Percentiles rank a stretch among this genome's conserved stretches.
phyloP scores from a whole-genome alignment of 2,329 filamentous ascomycete genomes.

The Exophiala calicioides region DNA sequence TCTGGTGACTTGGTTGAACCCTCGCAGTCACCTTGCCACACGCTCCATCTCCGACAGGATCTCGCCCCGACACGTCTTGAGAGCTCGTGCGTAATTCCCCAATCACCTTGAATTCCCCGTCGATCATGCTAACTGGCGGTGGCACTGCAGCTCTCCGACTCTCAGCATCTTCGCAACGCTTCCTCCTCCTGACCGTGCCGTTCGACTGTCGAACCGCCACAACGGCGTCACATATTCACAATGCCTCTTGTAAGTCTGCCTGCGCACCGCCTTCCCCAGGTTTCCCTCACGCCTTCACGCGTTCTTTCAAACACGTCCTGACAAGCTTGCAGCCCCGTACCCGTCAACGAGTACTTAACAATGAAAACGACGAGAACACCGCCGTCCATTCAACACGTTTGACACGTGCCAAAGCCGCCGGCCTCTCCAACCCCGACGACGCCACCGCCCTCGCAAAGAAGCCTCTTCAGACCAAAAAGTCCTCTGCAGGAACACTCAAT shows the following conservation, averaged over 20 bases:
- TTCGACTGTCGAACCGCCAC: conserved; percentile 10
- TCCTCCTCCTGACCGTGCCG: conserved; percentile 9
- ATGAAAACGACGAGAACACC: conserved; percentile 93
- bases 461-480: conserved; percentile 70
- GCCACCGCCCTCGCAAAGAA: conserved; percentile 65
- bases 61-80: conserved; percentile 21
- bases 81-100: conserved; percentile 32
- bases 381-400: conserved; percentile 70
- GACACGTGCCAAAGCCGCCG: conserved; percentile 88
- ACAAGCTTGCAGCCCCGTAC: conserved; percentile 63
- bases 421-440: conserved; percentile 53
- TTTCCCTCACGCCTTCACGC: conserved; percentile 15
- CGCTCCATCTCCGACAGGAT: conserved; percentile 5
- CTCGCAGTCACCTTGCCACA: conserved; percentile 4
- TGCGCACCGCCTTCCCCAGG: not conserved
- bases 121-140: conserved; percentile 18
- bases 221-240: conserved; percentile 21
- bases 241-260: conserved; percentile 32
- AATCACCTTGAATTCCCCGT: conserved; percentile 26
- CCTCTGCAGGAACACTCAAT: conserved; percentile 52
- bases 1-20: not conserved
- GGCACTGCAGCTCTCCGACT: conserved; percentile 5
- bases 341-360: conserved; percentile 73
- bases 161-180: conserved; percentile 7
- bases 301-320: conserved; percentile 38